Conservation (phyloP, 2,329 filamentous ascomycete genomes). For the Zasmidium angulare region DNA sequence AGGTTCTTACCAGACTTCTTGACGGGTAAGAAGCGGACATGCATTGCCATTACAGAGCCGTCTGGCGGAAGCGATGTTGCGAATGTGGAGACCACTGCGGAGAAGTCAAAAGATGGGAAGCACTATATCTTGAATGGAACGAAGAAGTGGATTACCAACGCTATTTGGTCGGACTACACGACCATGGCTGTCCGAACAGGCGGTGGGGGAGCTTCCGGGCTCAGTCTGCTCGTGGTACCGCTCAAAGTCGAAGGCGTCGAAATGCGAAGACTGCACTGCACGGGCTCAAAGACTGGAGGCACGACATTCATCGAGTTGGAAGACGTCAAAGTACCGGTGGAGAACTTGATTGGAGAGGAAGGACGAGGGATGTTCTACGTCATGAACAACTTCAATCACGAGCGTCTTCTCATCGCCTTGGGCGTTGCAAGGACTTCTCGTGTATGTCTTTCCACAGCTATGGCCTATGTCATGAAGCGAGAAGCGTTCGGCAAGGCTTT, state of each 20-base stretch:
- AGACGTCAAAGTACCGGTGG: conserved; percentile 67
- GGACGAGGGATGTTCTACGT: conserved; percentile 69
- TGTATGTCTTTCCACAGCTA: conserved; percentile 58
- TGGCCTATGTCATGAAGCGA: conserved; percentile 62
- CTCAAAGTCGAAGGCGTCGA: conserved; percentile 58
- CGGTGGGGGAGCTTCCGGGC: conserved; percentile 45
- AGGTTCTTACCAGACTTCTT: conserved; percentile 66
- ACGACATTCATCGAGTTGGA: conserved; percentile 75
- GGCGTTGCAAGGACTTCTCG: conserved; percentile 61
- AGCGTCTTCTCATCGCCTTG: conserved; percentile 64
- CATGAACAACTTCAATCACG: conserved; percentile 27
- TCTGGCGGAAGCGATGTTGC: conserved; percentile 71
- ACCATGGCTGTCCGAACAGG: conserved; percentile 64
- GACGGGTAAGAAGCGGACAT: conserved; percentile 63
- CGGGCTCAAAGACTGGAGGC: conserved; percentile 62
- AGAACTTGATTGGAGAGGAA: conserved; percentile 69
- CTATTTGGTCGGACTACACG: conserved; percentile 66
- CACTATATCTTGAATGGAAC: conserved; percentile 69
- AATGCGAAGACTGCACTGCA: conserved; percentile 65
- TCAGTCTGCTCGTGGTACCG: conserved; percentile 24
- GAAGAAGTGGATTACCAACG: conserved; percentile 79
- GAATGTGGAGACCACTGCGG: conserved; percentile 68
- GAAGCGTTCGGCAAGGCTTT: conserved; percentile 67
- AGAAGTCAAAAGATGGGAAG: conserved; percentile 61
- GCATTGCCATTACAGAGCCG: conserved; percentile 77